Evolutionary conservation across 148 eudicot genomes (phyloP), one percentile per base, ranked within the genome.

Genomic region (Nepenthes mirabilis): DNA sequence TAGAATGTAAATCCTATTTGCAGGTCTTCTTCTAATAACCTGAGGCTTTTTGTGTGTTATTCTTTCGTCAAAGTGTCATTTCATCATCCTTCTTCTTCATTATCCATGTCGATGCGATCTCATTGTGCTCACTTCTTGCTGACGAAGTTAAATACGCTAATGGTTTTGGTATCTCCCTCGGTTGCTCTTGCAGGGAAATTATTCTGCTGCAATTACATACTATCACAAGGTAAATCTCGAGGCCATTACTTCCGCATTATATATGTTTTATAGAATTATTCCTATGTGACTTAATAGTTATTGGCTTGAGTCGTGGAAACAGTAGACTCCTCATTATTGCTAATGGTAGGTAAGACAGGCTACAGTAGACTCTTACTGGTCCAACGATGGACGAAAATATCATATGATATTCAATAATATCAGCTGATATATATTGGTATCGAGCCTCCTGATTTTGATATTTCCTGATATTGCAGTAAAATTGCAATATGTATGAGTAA

Each of bases 181-280:
- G 23, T 23, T 49, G 7, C 59, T 61, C 34, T 47, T 75, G 73
- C 95, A 93, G 99, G 91, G 82, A 61, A 70, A 93, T 68, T 82
- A 72, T 65, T 70, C 81, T 34, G 75, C 75, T 36, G 99, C 99
- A 34, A 79, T 86, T 70, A 63, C 80, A 54, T 79, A 82, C 64
- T 93, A 93, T 82, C 99, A 93, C 84, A 88, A 93, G 91, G 97
- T 91, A 77, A 43, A 37, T 8, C 51, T 47, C 54, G 48, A 7
- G 36, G 36, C 32, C 10, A 13, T 55, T 2, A 8, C 33, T 55
- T 55, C 36, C 9, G 35, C 5, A 6, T 7, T 13, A 13, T 43
- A 2, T 7, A 2, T 11, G 36, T 43, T 52, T 48, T 13, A 23
- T 23, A 23, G 23, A 23, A 23, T 36, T 58, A 33, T 9, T 36